A percentile compares a stretch with the other conserved stretches of the same genome.
Conservation (phyloP, 2,329 filamentous ascomycete species). For the Xylariaceae sp. region DNA sequence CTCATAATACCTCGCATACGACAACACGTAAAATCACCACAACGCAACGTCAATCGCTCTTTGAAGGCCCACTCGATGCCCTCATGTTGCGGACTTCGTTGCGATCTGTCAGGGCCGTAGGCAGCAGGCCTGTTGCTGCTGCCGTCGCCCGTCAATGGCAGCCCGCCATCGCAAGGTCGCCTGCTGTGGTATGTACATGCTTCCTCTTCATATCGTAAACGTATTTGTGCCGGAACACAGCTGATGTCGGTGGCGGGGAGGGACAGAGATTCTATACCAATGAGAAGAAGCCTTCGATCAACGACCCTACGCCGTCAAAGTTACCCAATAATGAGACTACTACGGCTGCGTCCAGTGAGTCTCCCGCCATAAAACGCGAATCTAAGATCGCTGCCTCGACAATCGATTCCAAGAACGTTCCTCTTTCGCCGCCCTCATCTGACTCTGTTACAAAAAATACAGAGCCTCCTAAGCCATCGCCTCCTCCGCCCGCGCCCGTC, state of each 20-base stretch:
- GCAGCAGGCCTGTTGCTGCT: conserved; percentile 56
- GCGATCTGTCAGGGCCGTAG: conserved; percentile 64
- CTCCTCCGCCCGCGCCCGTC: conserved; percentile 45
- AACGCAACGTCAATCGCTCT: conserved; percentile 29
- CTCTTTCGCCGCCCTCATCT: conserved; percentile 44
- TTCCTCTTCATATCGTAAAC: not conserved
- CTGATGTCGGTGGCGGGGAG: conserved; percentile 27
- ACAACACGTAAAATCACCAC: conserved; percentile 16
- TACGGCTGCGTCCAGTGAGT: conserved; percentile 49
- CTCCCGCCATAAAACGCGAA: conserved; percentile 40
- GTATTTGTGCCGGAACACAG: not conserved
- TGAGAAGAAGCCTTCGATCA: conserved; percentile 52
- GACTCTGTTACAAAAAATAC: conserved; percentile 37
- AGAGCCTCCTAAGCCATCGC: conserved; percentile 39
- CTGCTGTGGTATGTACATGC: conserved; percentile 38
- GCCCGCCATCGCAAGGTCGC: conserved; percentile 42
- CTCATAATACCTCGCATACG: conserved; percentile 28
- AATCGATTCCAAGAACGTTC: conserved; percentile 43
- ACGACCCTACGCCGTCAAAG: conserved; percentile 52
- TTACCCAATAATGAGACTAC: conserved; percentile 58
- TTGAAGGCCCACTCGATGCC: conserved; percentile 44
- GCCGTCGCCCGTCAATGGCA: conserved; percentile 63
- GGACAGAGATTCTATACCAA: conserved; percentile 61
- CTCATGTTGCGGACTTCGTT: conserved; percentile 72
- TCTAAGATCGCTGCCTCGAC: conserved; percentile 43